Conservation (phyloP, 495 filamentous ascomycete species). For the Parmelia sp. region DNA sequence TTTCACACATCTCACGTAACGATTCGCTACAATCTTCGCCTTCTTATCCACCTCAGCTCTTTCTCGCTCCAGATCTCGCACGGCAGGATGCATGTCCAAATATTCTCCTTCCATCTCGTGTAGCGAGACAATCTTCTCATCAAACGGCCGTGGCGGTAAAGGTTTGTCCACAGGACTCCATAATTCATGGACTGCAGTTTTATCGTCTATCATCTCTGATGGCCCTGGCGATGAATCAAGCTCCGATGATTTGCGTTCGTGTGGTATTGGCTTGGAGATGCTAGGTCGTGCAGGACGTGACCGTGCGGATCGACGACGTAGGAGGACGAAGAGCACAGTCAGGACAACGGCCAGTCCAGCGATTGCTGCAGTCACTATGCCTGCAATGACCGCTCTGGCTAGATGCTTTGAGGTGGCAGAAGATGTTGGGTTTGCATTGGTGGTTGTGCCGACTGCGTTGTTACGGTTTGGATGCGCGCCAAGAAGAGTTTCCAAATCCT, state of each 20-base stretch:
- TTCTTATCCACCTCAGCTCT: conserved; percentile 6
- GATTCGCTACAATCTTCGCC: conserved; percentile 2
- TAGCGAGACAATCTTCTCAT: conserved; percentile 3
- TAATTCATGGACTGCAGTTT: conserved; percentile 5
- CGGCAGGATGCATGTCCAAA: not conserved
- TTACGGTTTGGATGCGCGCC: not conserved
- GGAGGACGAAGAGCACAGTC: conserved; percentile 1
- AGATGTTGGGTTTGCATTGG: not conserved
- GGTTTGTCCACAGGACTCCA: conserved; percentile 9
- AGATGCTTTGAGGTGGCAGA: not conserved
- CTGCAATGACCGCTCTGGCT: conserved; percentile 8
- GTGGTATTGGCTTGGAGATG: conserved; percentile 8
- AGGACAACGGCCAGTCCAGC: not conserved
- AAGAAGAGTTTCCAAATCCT: conserved; percentile 9
- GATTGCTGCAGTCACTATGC: conserved; percentile 4
- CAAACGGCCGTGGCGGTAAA: conserved; percentile 5
- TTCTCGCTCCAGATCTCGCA: conserved; percentile 7
- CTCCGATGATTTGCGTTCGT: conserved; percentile 10
- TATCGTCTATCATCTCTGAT: conserved; percentile 10
- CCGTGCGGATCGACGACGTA: conserved; percentile 7
- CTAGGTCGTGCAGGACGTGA: not conserved
- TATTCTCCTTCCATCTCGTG: conserved; percentile 6
- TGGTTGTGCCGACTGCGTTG: not conserved
- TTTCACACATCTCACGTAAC: not conserved
- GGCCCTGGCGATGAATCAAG: not conserved